phyloP scores from a whole-genome alignment of 257 asterid species.

The Primulina huaijiensis region DNA sequence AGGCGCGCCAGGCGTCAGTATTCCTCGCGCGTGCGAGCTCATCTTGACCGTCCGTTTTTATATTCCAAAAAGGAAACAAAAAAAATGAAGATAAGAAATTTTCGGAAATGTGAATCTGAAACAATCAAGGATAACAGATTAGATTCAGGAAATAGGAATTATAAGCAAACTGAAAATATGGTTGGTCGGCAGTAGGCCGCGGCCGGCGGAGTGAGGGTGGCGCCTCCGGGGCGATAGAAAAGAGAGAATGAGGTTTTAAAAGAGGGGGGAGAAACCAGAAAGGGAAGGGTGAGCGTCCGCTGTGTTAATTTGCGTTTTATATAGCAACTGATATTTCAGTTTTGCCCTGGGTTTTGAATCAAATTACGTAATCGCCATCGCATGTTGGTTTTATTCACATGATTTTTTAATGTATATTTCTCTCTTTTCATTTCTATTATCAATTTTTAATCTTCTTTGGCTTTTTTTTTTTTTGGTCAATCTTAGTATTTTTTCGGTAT shows the following conservation, averaged over 20 bases:
- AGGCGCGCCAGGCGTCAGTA: slow-evolving; percentile 37
- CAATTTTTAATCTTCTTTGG: no score
- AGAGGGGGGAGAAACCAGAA: no score
- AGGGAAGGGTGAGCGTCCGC: background rate
- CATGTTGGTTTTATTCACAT: no score
- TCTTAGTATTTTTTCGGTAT: no score
- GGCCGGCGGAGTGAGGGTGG: no score
- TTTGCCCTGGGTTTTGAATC: background rate
- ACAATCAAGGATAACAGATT: background rate
- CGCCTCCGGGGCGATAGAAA: no score
- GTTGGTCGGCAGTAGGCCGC: background rate
- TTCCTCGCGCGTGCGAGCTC: slow-evolving; percentile 48
- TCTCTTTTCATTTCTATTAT: no score
- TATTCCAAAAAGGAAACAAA: background rate
- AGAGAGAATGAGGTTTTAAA: no score
- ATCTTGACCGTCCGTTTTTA: slow-evolving; percentile 49
- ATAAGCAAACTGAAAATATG: background rate
- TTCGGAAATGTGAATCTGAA: background rate
- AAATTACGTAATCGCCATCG: background rate
- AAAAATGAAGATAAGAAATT: background rate
- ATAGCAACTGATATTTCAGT: background rate
- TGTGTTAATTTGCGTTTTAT: no score
- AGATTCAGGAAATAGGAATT: background rate
- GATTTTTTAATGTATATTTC: no score
- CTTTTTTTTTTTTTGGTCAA: no score